Base-by-base conservation (phyloP, 1,284 basidiomycete genomes). In the Pulchroboletus neoregius region DNA sequence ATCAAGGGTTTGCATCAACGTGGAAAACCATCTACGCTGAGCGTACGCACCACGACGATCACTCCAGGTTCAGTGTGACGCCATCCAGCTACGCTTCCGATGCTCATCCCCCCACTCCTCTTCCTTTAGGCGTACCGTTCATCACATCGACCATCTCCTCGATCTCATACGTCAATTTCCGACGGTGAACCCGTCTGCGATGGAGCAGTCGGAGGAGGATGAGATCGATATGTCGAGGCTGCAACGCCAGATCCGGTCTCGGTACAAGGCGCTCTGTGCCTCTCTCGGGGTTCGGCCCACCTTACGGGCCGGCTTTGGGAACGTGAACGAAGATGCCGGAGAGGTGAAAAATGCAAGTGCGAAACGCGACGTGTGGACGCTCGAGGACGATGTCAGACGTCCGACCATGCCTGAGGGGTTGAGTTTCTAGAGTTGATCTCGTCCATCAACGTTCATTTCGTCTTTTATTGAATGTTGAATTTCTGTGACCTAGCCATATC, bases 201-300 rank as follows among this genome's bases (percentile, higher is more conserved):
- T 60, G 15, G 67, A 67, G 31, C 57, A 66, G 4, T 59, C 70
- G 0, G 63, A 71, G 1, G 34, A 28, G 0, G 46, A 34, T n/a
- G 82, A 87, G 35, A 56, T 91, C 23, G 90, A 93, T 61, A 79
- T 92, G 38, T 69, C 81, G 9, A 80, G 79, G 45, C 78, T 94
- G 20, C 79, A 95, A 49, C 80, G 84, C 33, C 83, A 88, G 54
- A 94, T 96, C 52, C 81, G 92, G 26, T 91, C 93, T 3, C 79
- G 90, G 56, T 96, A 97, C 69, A 87, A 87, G 57, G 77, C 84
- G 0, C 78, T 93, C 16, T 97, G 94, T 58, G 82, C 92, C 0
- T 79, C 80, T 0, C 72, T 97, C n/a, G 88, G 89, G 28, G 75
- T 91, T 7, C 72, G 81, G 28, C 84, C 91, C 1, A 77, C 76